These are phyloP conservation scores for Tricholomella constricta DNA, from an alignment of 768 basidiomycete species.

Conservation along the genomic window DNA sequence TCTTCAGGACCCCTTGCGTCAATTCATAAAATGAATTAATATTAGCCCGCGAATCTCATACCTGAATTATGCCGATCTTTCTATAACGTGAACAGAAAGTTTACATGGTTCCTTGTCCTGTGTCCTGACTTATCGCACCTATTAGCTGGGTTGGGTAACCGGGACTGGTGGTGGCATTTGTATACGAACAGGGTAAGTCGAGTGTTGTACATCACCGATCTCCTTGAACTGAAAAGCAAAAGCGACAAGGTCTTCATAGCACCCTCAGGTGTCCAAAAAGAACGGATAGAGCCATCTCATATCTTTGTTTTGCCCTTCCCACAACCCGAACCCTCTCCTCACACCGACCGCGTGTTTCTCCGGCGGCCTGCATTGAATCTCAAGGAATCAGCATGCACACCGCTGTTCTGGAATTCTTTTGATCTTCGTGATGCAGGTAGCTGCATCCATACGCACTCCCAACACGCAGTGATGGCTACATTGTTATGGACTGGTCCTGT, in stretches of 20 bases:
- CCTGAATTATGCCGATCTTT: constrained; percentile 83
- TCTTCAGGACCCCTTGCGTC: not conserved
- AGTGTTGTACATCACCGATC: not conserved
- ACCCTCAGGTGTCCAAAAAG: constrained; percentile 90
- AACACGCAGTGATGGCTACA: constrained; percentile 88
- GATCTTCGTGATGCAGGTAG: constrained; percentile 76
- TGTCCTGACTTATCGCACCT: constrained; percentile 14
- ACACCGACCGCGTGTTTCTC: constrained; percentile 74
- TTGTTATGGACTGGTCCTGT: constrained; percentile 69
- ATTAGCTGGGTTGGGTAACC: constrained; percentile 84
- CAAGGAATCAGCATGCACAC: constrained; percentile 88
- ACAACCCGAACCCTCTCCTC: constrained; percentile 57
- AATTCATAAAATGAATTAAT: constrained; percentile 3
- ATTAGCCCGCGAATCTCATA: constrained; percentile 88
- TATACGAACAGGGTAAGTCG: constrained; percentile 64
- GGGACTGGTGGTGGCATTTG: constrained; percentile 85
- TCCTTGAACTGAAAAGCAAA: not conserved
- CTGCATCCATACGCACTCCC: constrained; percentile 91
- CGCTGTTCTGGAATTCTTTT: constrained; percentile 92
- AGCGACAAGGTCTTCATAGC: constrained; percentile 85
- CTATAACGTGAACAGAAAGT: constrained; percentile 49
- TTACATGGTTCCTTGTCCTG: not conserved
- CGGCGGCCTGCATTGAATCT: constrained; percentile 69
- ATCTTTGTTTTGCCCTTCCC: constrained; percentile 88
- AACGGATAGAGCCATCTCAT: constrained; percentile 78